These are phyloP conservation scores for Asclepias syriaca DNA, from an alignment of 257 asterid species.

Conservation along the genomic window DNA sequence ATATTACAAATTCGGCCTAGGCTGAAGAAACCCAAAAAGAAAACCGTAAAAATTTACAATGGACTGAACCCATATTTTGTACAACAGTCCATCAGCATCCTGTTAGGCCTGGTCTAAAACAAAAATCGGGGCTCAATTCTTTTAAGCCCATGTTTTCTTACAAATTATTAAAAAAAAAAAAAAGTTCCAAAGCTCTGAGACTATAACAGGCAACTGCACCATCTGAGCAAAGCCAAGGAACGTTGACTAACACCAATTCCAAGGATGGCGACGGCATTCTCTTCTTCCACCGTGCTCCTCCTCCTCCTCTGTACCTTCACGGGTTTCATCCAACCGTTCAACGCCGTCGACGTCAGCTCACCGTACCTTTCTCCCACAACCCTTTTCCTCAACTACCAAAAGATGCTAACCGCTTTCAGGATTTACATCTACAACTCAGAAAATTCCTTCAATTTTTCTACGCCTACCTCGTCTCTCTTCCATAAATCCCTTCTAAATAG, in stretches of 20 bases:
- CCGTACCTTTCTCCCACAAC: conserved; percentile 64
- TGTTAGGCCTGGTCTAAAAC: no score
- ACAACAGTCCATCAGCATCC: no score
- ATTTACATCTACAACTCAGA: conserved; percentile 58
- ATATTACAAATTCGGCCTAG: no score
- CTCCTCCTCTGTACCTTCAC: conserved; percentile 4
- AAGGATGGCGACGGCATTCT: conserved; percentile 5
- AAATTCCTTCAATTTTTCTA: conserved; percentile 31
- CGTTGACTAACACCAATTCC: background rate
- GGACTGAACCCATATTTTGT: no score
- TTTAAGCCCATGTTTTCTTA: no score
- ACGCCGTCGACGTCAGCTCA: conserved; percentile 26
- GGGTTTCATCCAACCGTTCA: conserved; percentile 3
- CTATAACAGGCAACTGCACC: background rate
- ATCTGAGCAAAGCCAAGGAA: background rate
- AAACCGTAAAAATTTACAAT: no score
- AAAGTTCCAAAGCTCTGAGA: background rate
- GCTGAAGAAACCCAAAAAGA: no score
- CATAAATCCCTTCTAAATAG: conserved; percentile 50
- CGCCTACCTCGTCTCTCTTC: conserved; percentile 50
- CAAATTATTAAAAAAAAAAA: no score
- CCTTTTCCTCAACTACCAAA: conserved; percentile 47
- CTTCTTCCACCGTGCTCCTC: conserved; percentile 11
- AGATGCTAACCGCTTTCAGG: conserved; percentile 56
- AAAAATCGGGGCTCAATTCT: no score